Evolutionary conservation across 495 filamentous ascomycete species (phyloP), one percentile per base, ranked within the genome.

Genomic region (Aspergillus cavernicola): DNA sequence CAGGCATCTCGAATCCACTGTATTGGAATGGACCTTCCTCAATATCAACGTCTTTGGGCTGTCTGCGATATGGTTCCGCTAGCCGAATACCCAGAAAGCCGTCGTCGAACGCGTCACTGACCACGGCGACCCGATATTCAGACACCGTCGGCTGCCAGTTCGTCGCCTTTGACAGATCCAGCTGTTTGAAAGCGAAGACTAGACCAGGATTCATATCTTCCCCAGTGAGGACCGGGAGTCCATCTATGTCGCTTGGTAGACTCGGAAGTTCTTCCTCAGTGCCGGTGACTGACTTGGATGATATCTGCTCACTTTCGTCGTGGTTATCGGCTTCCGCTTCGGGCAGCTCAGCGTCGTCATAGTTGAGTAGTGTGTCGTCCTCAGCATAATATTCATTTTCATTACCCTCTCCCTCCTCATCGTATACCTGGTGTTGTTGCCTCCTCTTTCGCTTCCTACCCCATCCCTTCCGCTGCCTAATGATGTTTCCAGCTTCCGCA

Each of bases 151-250:
- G 92, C 49, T 88, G 79, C 86, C 89, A 95, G 22, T 82, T 86
- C 8, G 85, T 89, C 11, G 75, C 82, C 50, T 81, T 83, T 26
- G 87, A 90, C 62, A 91, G 79, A 23, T 83, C 77, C 48, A 89
- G 75, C 50, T 89, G 80, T 58, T 86, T 89, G 80, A 88, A 98
- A 2, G 86, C 84, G 55, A 98, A 82, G 31, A 92, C 74, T 64
- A 86, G 83, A 10, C 86, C 88, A 4, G 72, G 55, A 31, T 75
- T 71, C 15, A 80, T 77, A 28, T 84, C 74, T 3, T 68, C 75
- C 38, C 78, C 66, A 3, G 64, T 62, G 16, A 96, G 68, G 32
- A 65, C 54, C 7, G 81, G 71, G 16, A 90, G 77, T 22, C 71
- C 63, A 11, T 66, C 68, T 8, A 81, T 38, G 66, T 96, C 84